These are phyloP conservation scores for Kentomonas sorsogonicus DNA, from an alignment of 208 protist genomes.

Conservation along the genomic window DNA sequence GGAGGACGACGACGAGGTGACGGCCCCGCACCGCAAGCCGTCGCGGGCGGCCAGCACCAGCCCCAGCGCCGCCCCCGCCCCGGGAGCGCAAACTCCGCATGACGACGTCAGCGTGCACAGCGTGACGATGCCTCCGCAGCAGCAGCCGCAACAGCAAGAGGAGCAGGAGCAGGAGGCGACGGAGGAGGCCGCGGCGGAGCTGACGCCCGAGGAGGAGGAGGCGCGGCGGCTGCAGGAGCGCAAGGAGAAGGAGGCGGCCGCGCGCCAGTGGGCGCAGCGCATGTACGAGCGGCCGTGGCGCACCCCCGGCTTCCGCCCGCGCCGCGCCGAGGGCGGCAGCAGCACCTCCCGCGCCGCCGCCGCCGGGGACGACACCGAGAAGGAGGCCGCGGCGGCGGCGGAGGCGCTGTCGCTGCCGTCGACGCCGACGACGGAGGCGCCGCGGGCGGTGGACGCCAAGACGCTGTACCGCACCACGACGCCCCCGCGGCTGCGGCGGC, in stretches of 20 bases:
- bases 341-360: background rate
- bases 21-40: too few relatives aligned
- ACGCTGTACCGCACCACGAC: background rate
- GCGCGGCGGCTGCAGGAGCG: conserved; percentile 10
- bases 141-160: background rate
- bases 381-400: conserved; percentile 14
- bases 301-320: conserved; percentile 7
- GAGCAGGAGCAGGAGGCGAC: conserved; percentile 9
- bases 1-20: too few relatives aligned
- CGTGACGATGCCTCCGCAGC: too few relatives aligned
- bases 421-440: background rate
- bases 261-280: conserved; percentile 9
- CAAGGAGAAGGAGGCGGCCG: background rate
- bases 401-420: background rate
- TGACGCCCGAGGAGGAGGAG: conserved; percentile 21
- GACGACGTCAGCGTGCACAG: too few relatives aligned
- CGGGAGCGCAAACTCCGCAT: too few relatives aligned
- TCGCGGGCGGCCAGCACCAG: too few relatives aligned
- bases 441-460: background rate
- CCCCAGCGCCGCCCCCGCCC: too few relatives aligned
- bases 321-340: conserved; percentile 1
- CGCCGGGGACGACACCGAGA: conserved; percentile 5
- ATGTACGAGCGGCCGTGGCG: conserved; percentile 26
- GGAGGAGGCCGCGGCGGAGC: conserved; percentile 15
- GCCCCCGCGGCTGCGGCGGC: background rate